Evolutionary conservation across 306 rosid genomes (phyloP), one percentile per base, ranked within the genome.

Genomic region (Dalbergia oliveri): DNA sequence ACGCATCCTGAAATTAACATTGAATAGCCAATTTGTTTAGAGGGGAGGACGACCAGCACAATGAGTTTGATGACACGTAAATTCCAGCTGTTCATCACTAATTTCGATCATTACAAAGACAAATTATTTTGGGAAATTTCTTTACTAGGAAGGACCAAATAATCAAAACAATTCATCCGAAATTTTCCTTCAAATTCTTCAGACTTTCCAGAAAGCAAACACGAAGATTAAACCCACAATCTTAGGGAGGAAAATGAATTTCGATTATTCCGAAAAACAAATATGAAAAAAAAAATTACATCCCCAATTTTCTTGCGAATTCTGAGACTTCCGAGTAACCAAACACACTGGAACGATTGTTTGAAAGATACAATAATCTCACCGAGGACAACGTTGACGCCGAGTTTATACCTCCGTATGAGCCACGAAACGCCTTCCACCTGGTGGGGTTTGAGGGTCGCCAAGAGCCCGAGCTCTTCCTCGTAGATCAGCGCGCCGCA

Each of bases 311-410:
- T n/a, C 66, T n/a, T 31, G 39, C 26, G 39, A 49, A 56, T 56
- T 73, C n/a, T 0, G 12, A 72, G 8, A 16, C 13, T 56, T 56
- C 53, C 5, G 19, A 74, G 58, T 54, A 69, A 44, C 41, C 59
- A 68, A 84, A 86, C 79, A 62, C 66, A 39, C 4, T 10, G 43
- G 45, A 66, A 21, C 4, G 6, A 58, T 35, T n/a, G 14, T 15
- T 16, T 15, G 6, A 60, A 39, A 60, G 62, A 41, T 12, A 57
- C 54, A 80, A 68, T 53, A 82, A 66, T 49, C 79, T 64, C 56
- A 94, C 99, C 99, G 39, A 94, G 97, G 70, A 94, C 79, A 62
- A 88, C 95, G 82, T 94, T 94, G 86, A 92, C 99, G 70, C 99
- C 99, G 73, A 91, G 94, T 62, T 78, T 68, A 80, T 87, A 89